Conservation (phyloP, 108 stramenopile species). For the Cylindrotheca closterium region DNA sequence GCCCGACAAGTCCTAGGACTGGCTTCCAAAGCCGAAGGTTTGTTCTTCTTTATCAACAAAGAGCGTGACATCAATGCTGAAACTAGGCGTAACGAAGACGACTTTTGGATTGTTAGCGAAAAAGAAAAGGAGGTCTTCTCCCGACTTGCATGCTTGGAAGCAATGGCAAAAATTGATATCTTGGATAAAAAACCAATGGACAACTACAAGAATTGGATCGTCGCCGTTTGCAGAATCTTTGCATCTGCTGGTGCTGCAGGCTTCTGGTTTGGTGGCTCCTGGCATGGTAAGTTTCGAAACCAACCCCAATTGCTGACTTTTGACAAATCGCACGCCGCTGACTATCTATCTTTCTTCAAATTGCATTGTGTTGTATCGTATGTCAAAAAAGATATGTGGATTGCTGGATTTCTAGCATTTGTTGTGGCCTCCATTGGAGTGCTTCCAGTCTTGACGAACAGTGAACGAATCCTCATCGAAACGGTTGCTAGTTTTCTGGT, state of each 20-base stretch:
- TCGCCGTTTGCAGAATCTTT: too few species aligned
- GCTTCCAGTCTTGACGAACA: slow-evolving; percentile 10
- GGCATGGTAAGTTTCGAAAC: too few species aligned
- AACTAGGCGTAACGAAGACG: not conserved
- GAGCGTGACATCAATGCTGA: too few species aligned
- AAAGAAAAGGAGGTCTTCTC: slow-evolving; percentile 18
- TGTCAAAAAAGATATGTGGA: slow-evolving; percentile 32
- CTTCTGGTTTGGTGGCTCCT: slow-evolving; percentile 28
- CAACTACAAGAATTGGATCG: too few species aligned
- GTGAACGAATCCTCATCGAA: slow-evolving; percentile 32
- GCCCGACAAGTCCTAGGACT: slow-evolving; percentile 23
- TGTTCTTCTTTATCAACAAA: slow-evolving; percentile 16
- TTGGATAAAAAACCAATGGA: too few species aligned
- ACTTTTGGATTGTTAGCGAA: slow-evolving; percentile 24
- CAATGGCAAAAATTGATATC: too few species aligned
- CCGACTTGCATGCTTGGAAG: slow-evolving; percentile 20
- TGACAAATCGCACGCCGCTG: too few species aligned
- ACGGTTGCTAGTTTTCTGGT: slow-evolving; percentile 23
- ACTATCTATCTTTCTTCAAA: too few species aligned
- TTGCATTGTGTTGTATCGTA: too few species aligned
- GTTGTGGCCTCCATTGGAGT: slow-evolving; percentile 20
- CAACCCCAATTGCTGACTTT: too few species aligned
- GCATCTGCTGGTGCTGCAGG: slow-evolving; percentile 19
- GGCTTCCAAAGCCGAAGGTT: slow-evolving; percentile 14
- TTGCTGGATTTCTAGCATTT: slow-evolving; percentile 23